Evolutionary conservation across 2,329 filamentous ascomycete species (phyloP).

Genomic region (Phyllosticta citriasiana): DNA sequence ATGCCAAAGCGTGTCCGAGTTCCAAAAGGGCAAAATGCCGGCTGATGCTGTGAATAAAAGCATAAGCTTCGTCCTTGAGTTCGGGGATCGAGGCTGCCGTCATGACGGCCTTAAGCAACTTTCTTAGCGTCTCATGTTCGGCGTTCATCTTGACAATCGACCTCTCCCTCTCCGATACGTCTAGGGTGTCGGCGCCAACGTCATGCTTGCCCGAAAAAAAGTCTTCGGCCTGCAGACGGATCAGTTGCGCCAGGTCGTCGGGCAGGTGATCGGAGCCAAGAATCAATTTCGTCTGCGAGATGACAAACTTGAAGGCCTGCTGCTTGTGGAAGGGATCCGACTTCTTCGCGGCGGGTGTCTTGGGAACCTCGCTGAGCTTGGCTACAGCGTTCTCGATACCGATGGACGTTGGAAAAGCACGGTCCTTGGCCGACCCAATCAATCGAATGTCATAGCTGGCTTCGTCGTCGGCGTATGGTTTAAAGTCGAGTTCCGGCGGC

Average conservation of each 20-base stretch:
- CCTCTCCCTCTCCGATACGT: constrained; percentile 65
- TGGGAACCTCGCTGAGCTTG: constrained; percentile 74
- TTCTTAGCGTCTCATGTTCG: constrained; percentile 74
- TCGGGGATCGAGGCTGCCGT: constrained; percentile 75
- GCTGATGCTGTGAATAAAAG: constrained; percentile 71
- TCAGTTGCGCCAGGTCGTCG: constrained; percentile 74
- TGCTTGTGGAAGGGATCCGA: constrained; percentile 85
- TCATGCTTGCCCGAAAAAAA: constrained; percentile 63
- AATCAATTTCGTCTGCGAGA: constrained; percentile 79
- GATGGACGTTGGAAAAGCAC: constrained; percentile 76
- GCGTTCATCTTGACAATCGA: constrained; percentile 80
- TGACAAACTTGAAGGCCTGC: constrained; percentile 81
- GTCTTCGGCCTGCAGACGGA: constrained; percentile 85
- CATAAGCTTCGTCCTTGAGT: constrained; percentile 63
- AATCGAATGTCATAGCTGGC: constrained; percentile 82
- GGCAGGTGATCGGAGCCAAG: constrained; percentile 81
- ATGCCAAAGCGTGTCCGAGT: constrained; percentile 72
- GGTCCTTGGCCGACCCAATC: constrained; percentile 79
- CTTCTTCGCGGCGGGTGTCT: constrained; percentile 48
- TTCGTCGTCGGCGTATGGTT: constrained; percentile 76
- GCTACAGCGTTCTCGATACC: constrained; percentile 83
- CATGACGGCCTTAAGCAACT: constrained; percentile 79
- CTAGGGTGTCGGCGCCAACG: constrained; percentile 59
- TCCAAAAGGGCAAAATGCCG: constrained; percentile 87
- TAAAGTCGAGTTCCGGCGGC: constrained; percentile 72